A percentile compares a stretch with the other conserved stretches of the same genome.
Evolutionary conservation across 441 rosid species (phyloP).

Genomic region (Arabidopsis lyrata): DNA sequence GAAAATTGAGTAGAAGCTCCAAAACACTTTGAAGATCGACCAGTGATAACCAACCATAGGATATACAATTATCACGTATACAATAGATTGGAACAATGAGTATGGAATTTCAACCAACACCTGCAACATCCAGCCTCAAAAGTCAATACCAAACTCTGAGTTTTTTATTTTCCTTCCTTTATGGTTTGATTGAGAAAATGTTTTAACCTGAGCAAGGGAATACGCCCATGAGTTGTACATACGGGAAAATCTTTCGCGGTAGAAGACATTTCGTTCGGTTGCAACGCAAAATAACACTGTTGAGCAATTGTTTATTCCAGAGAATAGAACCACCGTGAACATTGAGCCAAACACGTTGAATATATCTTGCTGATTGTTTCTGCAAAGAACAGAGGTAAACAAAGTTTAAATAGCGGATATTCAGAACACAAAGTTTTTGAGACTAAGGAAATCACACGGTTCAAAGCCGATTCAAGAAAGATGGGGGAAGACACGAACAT

Average conservation of each 20-base stretch:
- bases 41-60: constrained; percentile 57
- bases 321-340: constrained; percentile 54
- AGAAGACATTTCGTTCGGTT: constrained; percentile 60
- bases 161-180: not conserved
- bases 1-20: constrained; percentile 54
- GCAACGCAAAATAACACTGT: constrained; percentile 59
- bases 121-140: constrained; percentile 41
- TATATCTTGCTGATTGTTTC: constrained; percentile 66
- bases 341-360: constrained; percentile 61
- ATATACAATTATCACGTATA: constrained; percentile 53
- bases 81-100: constrained; percentile 44
- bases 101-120: constrained; percentile 62
- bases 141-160: not conserved
- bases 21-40: constrained; percentile 55
- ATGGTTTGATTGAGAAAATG: not conserved
- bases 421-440: too few relatives aligned
- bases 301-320: constrained; percentile 71
- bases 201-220: constrained; percentile 67
- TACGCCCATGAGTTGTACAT: constrained; percentile 73
- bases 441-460: not conserved
- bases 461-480: constrained; percentile 10
- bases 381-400: constrained; percentile 32
- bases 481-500: constrained; percentile 49
- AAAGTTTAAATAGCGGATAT: not conserved
- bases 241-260: constrained; percentile 75